Percentiles rank a stretch among this genome's conserved stretches.
Conservation (phyloP, 2,329 filamentous ascomycete genomes). For the Oidium heveae region DNA sequence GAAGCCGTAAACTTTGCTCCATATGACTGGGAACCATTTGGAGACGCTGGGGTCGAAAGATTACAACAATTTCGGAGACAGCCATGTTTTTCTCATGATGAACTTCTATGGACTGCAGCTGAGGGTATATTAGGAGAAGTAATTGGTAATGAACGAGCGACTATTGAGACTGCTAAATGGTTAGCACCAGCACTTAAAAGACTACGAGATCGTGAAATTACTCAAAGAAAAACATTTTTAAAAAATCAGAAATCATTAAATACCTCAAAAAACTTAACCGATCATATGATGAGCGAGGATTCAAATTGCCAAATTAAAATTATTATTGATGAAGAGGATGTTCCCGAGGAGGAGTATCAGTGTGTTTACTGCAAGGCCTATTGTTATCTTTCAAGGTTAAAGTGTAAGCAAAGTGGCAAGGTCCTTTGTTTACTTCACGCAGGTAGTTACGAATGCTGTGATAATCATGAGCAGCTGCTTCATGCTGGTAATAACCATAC, state of each 20-base stretch:
- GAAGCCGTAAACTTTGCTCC: conserved; percentile 97
- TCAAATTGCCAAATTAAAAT: conserved; percentile 32
- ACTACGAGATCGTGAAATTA: conserved; percentile 48
- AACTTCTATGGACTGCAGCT: conserved; percentile 74
- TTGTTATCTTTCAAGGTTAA: conserved; percentile 73
- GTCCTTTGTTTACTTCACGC: conserved; percentile 64
- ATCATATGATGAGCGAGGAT: conserved; percentile 10
- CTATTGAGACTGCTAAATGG: conserved; percentile 87
- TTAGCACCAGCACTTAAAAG: conserved; percentile 64
- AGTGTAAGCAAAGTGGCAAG: conserved; percentile 60
- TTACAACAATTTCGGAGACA: conserved; percentile 72
- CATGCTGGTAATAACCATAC: conserved; percentile 44
- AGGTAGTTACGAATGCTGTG: conserved; percentile 59
- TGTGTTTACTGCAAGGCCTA: conserved; percentile 84
- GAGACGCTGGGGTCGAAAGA: conserved; percentile 62
- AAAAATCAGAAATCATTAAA: conserved; percentile 32
- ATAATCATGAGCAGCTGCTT: conserved; percentile 37
- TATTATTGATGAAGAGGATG: conserved; percentile 43
- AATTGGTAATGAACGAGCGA: conserved; percentile 34
- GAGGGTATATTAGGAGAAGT: conserved; percentile 65
- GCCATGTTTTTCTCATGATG: conserved; percentile 93
- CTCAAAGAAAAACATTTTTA: conserved; percentile 42
- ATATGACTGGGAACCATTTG: conserved; percentile 81
- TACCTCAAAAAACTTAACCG: conserved; percentile 12
- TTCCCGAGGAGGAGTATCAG: conserved; percentile 78